These are phyloP conservation scores for Alternaria consortialis DNA, from an alignment of 2,329 filamentous ascomycete genomes.

Conservation along the genomic window DNA sequence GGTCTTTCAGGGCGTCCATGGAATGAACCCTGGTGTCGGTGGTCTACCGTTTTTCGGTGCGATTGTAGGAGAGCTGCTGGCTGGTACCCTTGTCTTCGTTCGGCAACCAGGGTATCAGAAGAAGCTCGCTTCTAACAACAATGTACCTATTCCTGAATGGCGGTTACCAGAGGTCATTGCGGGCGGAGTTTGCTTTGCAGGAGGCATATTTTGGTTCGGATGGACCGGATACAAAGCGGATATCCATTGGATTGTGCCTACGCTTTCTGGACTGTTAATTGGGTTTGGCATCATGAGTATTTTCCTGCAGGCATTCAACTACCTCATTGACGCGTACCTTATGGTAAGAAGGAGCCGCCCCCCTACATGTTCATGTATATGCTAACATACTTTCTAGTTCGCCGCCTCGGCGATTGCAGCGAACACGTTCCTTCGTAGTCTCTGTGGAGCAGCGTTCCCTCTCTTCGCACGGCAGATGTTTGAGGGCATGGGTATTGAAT, in stretches of 20 bases:
- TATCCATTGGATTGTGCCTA: conserved; percentile 56
- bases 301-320: conserved; percentile 67
- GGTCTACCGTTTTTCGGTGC: conserved; percentile 89
- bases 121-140: conserved; percentile 57
- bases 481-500: conserved; percentile 61
- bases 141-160: conserved; percentile 65
- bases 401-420: conserved; percentile 65
- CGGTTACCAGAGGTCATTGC: conserved; percentile 64
- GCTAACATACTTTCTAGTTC: conserved; percentile 44
- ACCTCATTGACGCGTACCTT: conserved; percentile 68
- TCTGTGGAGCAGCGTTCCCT: conserved; percentile 62
- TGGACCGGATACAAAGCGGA: conserved; percentile 55
- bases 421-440: conserved; percentile 63
- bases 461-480: conserved; percentile 67
- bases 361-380: not conserved
- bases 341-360: conserved; percentile 46
- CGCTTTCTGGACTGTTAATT: conserved; percentile 60
- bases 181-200: conserved; percentile 58
- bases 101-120: conserved; percentile 73
- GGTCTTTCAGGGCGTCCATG: conserved; percentile 77
- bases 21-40: conserved; percentile 73
- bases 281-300: conserved; percentile 67
- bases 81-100: conserved; percentile 70
- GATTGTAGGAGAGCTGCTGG: conserved; percentile 75
- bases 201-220: conserved; percentile 52